Conservation (phyloP, 345 rosid genomes). For the Lagerstroemia speciosa region DNA sequence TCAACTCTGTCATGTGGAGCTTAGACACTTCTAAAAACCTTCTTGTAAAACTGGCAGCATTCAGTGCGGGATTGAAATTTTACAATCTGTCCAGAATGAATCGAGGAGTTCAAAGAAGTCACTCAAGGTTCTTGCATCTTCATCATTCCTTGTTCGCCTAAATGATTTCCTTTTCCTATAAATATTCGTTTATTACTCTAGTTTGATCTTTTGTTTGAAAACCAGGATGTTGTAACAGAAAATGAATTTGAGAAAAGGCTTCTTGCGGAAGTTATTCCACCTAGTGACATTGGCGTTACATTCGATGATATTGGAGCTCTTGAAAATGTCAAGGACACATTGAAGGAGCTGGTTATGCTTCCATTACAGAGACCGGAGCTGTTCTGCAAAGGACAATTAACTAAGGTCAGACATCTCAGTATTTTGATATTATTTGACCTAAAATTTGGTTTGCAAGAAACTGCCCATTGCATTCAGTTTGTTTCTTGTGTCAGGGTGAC, state of each 20-base stretch:
- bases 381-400: constrained; percentile 78
- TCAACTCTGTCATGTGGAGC: not conserved
- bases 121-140: constrained; percentile 47
- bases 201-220: not conserved
- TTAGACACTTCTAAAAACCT: not conserved
- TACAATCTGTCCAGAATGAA: constrained; percentile 60
- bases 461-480: not conserved
- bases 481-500: not conserved
- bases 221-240: constrained; percentile 77
- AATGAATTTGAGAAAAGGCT: constrained; percentile 81
- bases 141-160: constrained; percentile 6
- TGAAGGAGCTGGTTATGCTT: constrained; percentile 89
- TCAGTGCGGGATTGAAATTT: constrained; percentile 53
- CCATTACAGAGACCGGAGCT: constrained; percentile 86
- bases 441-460: not conserved
- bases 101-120: constrained; percentile 75
- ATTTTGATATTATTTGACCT: not conserved
- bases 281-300: constrained; percentile 77
- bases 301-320: constrained; percentile 93
- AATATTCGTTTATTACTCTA: not conserved
- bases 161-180: not conserved
- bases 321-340: constrained; percentile 80
- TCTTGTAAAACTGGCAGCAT: constrained; percentile 40
- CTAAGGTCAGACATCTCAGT: constrained; percentile 40
- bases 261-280: constrained; percentile 72